phyloP scores from a whole-genome alignment of 495 filamentous ascomycete genomes.

The Neurospora africana region DNA sequence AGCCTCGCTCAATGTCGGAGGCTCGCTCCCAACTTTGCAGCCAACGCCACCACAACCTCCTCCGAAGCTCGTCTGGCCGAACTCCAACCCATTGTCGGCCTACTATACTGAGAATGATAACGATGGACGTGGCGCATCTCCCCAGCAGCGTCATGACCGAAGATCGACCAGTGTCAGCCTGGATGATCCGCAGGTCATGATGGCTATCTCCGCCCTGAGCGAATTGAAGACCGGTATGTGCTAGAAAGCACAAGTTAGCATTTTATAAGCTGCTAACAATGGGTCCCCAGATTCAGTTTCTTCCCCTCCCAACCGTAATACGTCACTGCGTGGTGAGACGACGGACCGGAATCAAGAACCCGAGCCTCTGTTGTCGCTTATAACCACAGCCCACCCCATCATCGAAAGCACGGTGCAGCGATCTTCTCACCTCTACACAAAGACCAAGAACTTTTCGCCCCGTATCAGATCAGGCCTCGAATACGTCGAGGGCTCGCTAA shows the following conservation, averaged over 20 bases:
- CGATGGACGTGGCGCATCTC: slow-evolving; percentile 29
- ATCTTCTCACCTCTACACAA: slow-evolving; percentile 69
- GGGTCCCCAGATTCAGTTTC: slow-evolving; percentile 40
- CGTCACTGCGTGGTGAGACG: slow-evolving; percentile 16
- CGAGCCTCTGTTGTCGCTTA: slow-evolving; percentile 68
- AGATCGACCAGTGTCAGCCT: slow-evolving; percentile 51
- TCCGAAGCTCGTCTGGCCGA: slow-evolving; percentile 36
- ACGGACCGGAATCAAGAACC: slow-evolving; percentile 24
- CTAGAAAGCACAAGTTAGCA: background rate
- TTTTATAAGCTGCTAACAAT: slow-evolving; percentile 9
- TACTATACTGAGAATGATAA: slow-evolving; percentile 37
- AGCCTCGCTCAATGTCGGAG: slow-evolving; percentile 28
- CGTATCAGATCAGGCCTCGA: slow-evolving; percentile 74
- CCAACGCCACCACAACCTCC: slow-evolving; percentile 18
- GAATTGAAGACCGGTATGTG: slow-evolving; percentile 69
- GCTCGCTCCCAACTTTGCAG: slow-evolving; percentile 10
- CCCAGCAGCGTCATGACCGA: slow-evolving; percentile 27
- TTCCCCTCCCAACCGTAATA: slow-evolving; percentile 39
- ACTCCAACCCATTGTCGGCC: slow-evolving; percentile 42
- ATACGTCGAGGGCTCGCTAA: slow-evolving; percentile 74
- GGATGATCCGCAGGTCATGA: slow-evolving; percentile 71
- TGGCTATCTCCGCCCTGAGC: slow-evolving; percentile 78
- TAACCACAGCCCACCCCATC: slow-evolving; percentile 70
- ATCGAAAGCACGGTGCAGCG: slow-evolving; percentile 71
- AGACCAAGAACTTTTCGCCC: slow-evolving; percentile 77